Evolutionary conservation across 768 basidiomycete genomes (phyloP).

Genomic region (Sporobolomyces pararoseus): DNA sequence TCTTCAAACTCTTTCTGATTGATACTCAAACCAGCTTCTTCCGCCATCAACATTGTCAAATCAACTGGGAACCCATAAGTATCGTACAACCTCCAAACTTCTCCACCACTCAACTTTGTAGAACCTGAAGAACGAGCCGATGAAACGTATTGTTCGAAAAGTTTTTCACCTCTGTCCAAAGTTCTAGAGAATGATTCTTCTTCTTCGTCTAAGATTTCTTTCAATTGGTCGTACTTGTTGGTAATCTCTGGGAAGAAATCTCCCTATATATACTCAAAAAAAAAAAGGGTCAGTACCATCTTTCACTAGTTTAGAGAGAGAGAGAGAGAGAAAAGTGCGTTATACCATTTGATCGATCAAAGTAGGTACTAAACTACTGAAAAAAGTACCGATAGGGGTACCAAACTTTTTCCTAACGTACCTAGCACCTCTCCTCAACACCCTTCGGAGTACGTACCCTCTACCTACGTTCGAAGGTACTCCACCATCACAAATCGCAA

Average conservation of each 20-base stretch:
- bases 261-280: slow-evolving; percentile 58
- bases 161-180: slow-evolving; percentile 88
- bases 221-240: slow-evolving; percentile 70
- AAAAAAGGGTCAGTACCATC: slow-evolving; percentile 23
- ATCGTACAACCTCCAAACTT: slow-evolving; percentile 96
- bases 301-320: not conserved
- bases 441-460: slow-evolving; percentile 93
- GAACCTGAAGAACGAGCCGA: slow-evolving; percentile 62
- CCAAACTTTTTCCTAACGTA: slow-evolving; percentile 93
- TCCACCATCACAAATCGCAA: slow-evolving; percentile 93
- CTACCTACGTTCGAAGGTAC: slow-evolving; percentile 93
- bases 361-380: slow-evolving; percentile 83
- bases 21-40: slow-evolving; percentile 76
- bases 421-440: slow-evolving; percentile 86
- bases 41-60: slow-evolving; percentile 92
- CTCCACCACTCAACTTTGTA: slow-evolving; percentile 74
- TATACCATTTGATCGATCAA: slow-evolving; percentile 82
- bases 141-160: slow-evolving; percentile 82
- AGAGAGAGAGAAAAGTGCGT: slow-evolving; percentile 10
- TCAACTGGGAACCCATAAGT: slow-evolving; percentile 98
- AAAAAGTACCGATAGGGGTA: slow-evolving; percentile 80
- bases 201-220: slow-evolving; percentile 94
- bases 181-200: slow-evolving; percentile 97
- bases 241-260: slow-evolving; percentile 88
- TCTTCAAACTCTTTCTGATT: slow-evolving; percentile 84